A percentile compares a stretch with the other conserved stretches of the same genome.
These are phyloP conservation scores for Metschnikowia lunata DNA, from an alignment of 805 yeast genomes.

Conservation along the genomic window DNA sequence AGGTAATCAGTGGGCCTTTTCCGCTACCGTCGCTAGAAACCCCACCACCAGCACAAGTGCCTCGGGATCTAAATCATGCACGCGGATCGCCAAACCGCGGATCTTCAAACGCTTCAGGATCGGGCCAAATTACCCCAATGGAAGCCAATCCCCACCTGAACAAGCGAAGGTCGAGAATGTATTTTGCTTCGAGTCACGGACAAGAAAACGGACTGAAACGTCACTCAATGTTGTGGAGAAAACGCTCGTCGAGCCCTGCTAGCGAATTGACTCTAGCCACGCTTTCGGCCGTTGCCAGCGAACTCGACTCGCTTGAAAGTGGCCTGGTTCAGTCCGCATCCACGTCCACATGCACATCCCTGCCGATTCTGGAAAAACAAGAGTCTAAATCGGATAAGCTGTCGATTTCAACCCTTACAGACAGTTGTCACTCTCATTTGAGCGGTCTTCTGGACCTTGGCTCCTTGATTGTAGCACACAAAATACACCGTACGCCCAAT, in stretches of 20 bases:
- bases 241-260: slow-evolving; percentile 7
- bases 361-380: background rate
- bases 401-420: background rate
- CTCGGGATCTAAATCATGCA: background rate
- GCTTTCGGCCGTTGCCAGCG: slow-evolving; percentile 8
- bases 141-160: slow-evolving; percentile 1
- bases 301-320: slow-evolving; percentile 8
- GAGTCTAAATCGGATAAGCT: background rate
- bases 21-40: background rate
- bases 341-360: slow-evolving; percentile 1
- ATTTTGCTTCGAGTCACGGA: background rate
- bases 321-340: slow-evolving; percentile 7
- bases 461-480: slow-evolving; percentile 3
- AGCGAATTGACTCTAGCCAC: slow-evolving; percentile 14
- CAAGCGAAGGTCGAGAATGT: slow-evolving; percentile 2
- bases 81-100: background rate
- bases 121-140: slow-evolving; percentile 1
- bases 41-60: background rate
- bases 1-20: slow-evolving; percentile 7
- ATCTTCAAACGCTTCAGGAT: background rate
- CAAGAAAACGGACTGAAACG: slow-evolving; percentile 5
- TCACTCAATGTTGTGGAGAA: slow-evolving; percentile 3
- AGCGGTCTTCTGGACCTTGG: slow-evolving; percentile 9
- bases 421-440: slow-evolving; percentile 2
- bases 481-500: slow-evolving; percentile 14